phyloP scores from a whole-genome alignment of 768 basidiomycete genomes.

The Tulasnella sp. region DNA sequence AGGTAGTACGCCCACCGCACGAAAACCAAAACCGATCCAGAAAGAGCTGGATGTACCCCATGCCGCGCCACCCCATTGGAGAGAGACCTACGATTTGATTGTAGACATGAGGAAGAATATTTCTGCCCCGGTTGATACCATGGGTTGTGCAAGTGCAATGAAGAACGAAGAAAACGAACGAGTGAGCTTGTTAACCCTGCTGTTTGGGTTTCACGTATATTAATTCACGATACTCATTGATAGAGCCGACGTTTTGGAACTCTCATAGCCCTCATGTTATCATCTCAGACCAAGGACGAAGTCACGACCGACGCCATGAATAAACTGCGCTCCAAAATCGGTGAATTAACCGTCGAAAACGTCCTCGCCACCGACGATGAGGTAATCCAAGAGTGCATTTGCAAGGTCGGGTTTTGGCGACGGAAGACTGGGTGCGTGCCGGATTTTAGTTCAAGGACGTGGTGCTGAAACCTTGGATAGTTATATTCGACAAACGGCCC shows the following conservation, averaged over 20 bases:
- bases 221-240: not conserved
- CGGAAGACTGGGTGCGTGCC: conserved; percentile 66
- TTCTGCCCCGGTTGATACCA: conserved; percentile 83
- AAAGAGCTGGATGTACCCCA: conserved; percentile 52
- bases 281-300: conserved; percentile 91
- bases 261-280: conserved; percentile 89
- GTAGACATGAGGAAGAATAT: conserved; percentile 65
- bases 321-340: conserved; percentile 64
- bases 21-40: conserved; percentile 50
- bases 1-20: not conserved
- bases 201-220: conserved; percentile 9
- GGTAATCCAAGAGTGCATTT: conserved; percentile 65
- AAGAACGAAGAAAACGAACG: conserved; percentile 54
- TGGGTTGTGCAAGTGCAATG: conserved; percentile 77
- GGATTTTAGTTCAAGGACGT: not conserved
- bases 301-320: conserved; percentile 72
- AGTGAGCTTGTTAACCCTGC: conserved; percentile 35
- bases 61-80: conserved; percentile 59
- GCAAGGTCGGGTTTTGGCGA: conserved; percentile 89
- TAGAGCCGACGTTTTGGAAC: conserved; percentile 78
- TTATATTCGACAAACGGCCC: conserved; percentile 67
- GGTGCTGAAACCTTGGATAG: conserved; percentile 32
- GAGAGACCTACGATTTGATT: conserved; percentile 60
- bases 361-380: conserved; percentile 55
- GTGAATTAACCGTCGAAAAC: conserved; percentile 66